These are phyloP conservation scores for Panicum virgatum DNA, from an alignment of 202 grass and related monocot species.

Conservation along the genomic window DNA sequence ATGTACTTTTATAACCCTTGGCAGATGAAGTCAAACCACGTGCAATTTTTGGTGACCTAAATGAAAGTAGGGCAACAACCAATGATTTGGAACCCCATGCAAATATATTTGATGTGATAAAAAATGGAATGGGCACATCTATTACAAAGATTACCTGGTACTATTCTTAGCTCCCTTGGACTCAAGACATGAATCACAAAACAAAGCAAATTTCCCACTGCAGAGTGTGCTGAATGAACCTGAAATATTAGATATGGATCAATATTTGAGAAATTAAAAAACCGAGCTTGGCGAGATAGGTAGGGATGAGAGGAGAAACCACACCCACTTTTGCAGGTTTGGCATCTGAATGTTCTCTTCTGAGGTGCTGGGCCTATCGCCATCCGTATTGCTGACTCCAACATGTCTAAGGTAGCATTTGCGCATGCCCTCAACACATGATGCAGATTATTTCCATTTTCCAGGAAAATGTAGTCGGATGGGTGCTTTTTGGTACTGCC, in stretches of 20 bases:
- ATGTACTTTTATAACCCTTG: conserved; percentile 46
- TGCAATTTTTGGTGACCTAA: conserved; percentile 46
- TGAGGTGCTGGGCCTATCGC: conserved; percentile 59
- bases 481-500: conserved; percentile 88
- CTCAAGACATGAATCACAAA: conserved; percentile 73
- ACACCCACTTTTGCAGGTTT: conserved; percentile 61
- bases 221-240: conserved; percentile 56
- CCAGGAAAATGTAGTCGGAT: conserved; percentile 85
- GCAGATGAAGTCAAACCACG: conserved; percentile 27
- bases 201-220: conserved; percentile 54
- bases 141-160: conserved; percentile 42
- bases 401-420: conserved; percentile 57
- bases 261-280: conserved; percentile 24
- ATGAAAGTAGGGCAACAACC: conserved; percentile 16
- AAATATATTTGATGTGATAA: not conserved
- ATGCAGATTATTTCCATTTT: conserved; percentile 79
- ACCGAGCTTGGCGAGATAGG: not conserved
- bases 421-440: conserved; percentile 63
- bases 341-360: conserved; percentile 51
- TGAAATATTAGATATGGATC: conserved; percentile 35
- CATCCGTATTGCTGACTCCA: conserved; percentile 66
- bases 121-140: not conserved
- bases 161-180: conserved; percentile 47
- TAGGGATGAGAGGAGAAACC: conserved; percentile 19
- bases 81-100: not conserved